These are phyloP conservation scores for Lactifluus hygrophoroides DNA, from an alignment of 768 basidiomycete species.

Conservation along the genomic window DNA sequence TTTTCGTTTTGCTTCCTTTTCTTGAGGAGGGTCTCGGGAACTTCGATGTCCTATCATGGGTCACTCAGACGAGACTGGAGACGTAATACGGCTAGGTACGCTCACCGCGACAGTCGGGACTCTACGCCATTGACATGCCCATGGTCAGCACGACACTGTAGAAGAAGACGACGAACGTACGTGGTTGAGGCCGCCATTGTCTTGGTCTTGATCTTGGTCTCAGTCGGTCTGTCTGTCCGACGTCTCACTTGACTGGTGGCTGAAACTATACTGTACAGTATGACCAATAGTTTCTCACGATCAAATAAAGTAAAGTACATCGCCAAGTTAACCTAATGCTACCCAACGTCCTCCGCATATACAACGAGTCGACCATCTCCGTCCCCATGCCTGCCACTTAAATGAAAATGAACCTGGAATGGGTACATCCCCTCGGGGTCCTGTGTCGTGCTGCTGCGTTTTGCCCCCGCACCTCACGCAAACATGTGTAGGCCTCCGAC, in stretches of 20 bases:
- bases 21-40: conserved; percentile 99
- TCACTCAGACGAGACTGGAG: conserved; percentile 8
- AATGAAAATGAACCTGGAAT: conserved; percentile 26
- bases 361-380: conserved; percentile 49
- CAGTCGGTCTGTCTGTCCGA: conserved; percentile 1
- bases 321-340: neutral
- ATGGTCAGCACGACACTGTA: neutral
- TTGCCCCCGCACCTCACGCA: conserved; percentile 61
- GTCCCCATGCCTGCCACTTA: conserved; percentile 58
- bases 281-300: conserved; percentile 27
- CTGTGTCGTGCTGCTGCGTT: conserved; percentile 34
- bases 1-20: conserved; percentile 98
- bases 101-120: conserved; percentile 4
- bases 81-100: neutral
- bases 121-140: neutral
- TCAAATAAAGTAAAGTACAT: neutral
- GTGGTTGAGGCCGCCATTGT: conserved; percentile 46
- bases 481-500: conserved; percentile 30
- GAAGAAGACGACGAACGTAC: conserved; percentile 29
- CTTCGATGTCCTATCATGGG: conserved; percentile 69
- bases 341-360: conserved; percentile 67
- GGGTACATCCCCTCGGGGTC: conserved; percentile 22
- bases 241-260: conserved; percentile 27
- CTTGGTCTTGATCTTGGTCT: conserved; percentile 30
- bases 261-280: conserved; percentile 34